Conservation (phyloP, 2,329 filamentous ascomycete genomes). For the Elsinoe fawcettii region DNA sequence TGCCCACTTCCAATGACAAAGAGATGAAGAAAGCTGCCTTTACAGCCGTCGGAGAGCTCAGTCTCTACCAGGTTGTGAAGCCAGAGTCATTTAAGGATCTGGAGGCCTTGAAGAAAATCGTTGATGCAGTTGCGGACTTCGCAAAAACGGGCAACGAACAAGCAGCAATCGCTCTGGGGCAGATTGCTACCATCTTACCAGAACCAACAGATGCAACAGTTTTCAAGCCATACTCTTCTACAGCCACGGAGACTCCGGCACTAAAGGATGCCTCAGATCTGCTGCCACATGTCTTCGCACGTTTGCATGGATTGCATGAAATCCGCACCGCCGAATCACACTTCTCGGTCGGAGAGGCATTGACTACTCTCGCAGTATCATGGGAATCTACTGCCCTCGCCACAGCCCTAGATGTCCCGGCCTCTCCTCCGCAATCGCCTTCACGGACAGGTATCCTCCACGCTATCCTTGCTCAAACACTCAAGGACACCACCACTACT, state of each 20-base stretch:
- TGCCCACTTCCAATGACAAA: conserved; percentile 48
- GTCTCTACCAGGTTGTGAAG: conserved; percentile 50
- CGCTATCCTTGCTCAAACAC: conserved; percentile 60
- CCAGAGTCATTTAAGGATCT: conserved; percentile 27
- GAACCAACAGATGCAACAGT: conserved; percentile 32
- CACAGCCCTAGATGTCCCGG: conserved; percentile 67
- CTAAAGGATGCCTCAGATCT: conserved; percentile 28
- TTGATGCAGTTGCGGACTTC: conserved; percentile 56
- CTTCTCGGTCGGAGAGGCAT: conserved; percentile 82
- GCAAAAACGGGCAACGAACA: conserved; percentile 75
- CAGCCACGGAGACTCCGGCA: neutral
- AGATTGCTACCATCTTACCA: conserved; percentile 58
- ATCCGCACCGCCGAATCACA: conserved; percentile 80
- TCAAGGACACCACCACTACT: conserved; percentile 69
- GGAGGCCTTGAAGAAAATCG: conserved; percentile 34
- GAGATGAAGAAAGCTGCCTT: conserved; percentile 51
- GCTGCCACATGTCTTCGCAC: conserved; percentile 53
- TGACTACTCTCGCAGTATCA: conserved; percentile 67
- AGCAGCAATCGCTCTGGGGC: conserved; percentile 72
- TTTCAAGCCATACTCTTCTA: conserved; percentile 3
- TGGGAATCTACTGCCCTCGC: conserved; percentile 78
- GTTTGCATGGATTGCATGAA: conserved; percentile 70
- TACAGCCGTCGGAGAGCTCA: conserved; percentile 53
- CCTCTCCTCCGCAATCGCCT: conserved; percentile 37
- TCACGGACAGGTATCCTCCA: conserved; percentile 37